Evolutionary conservation across 768 basidiomycete genomes (phyloP), one percentile per base, ranked within the genome.

Genomic region (Lentinula detonsa): DNA sequence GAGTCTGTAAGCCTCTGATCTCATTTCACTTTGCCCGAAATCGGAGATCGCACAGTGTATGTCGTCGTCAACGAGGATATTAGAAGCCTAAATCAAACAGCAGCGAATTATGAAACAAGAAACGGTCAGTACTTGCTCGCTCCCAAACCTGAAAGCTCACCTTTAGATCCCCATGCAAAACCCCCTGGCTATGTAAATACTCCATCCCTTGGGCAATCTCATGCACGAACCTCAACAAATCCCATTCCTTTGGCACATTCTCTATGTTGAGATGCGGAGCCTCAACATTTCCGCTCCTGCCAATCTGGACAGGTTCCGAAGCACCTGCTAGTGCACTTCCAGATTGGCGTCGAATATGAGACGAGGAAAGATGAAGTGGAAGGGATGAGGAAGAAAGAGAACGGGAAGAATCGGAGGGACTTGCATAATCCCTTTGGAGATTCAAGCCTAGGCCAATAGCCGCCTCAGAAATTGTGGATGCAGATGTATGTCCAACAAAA

Each of bases 111-210:
- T 7, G 46, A 50, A 46, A 16, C 11, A 11, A 35, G 48, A 3
- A 55, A 18, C 43, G 18, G 57, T 35, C 34, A 33, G 46, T 35
- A 10, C 34, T 56, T 43, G 16, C 4, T 28, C 15, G 34, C 9
- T 23, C 21, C 40, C 5, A 33, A 57, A 16, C 53, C 52, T 59
- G 23, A 33, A 28, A 35, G 67, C 76, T 57, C 37, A 87, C 90
- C 79, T 92, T 93, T 54, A 94, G 76, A 72, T 93, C 89, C 1
- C 91, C 91, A 68, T 95, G 92, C 63, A 91, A 68, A 3, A 93
- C 81, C 3, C 81, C 85, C 61, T 81, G 73, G 5, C 70, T 67
- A 70, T 95, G 92, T 63, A 95, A 71, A 70, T 93, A 93, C 57
- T 83, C 80, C 91, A 95, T 91, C 8, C 91, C 92, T 66, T 82